Evolutionary conservation across 306 rosid species (phyloP).

Genomic region (Ochetophila trinervis): DNA sequence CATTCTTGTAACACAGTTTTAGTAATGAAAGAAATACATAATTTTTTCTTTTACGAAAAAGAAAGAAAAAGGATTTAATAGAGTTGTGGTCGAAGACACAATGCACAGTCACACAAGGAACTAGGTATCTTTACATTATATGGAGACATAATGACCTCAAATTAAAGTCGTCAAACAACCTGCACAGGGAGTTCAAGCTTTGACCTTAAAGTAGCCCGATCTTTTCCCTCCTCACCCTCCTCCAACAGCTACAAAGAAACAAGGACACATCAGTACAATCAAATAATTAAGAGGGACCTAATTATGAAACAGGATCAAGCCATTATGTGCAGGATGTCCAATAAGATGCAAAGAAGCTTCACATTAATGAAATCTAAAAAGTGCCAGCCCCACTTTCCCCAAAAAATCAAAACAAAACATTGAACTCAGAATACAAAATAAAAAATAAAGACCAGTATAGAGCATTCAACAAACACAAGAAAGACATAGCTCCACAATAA

Average conservation of each 20-base stretch:
- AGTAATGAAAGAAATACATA: background rate
- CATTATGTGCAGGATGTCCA: background rate
- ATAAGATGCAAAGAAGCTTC: conserved; percentile 7
- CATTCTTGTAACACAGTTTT: background rate
- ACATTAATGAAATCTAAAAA: background rate
- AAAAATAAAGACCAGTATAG: too few relatives aligned
- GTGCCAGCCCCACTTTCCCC: background rate
- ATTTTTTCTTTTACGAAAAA: background rate
- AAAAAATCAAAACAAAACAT: background rate
- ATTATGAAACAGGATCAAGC: conserved; percentile 4
- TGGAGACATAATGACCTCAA: conserved; percentile 4
- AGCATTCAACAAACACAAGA: too few relatives aligned
- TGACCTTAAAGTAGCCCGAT: conserved; percentile 80
- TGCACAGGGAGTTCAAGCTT: conserved; percentile 99
- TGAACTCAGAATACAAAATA: too few relatives aligned
- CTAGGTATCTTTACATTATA: conserved; percentile 17
- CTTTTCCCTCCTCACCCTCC: conserved; percentile 97
- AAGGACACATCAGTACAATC: conserved; percentile 14
- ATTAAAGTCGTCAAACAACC: conserved; percentile 47
- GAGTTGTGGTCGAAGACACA: background rate
- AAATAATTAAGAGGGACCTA: conserved; percentile 18
- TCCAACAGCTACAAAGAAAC: conserved; percentile 65
- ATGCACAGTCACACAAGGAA: conserved; percentile 12
- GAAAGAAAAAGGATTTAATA: background rate
- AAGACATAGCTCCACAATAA: too few relatives aligned